Evolutionary conservation across 768 basidiomycete species (phyloP).

Genomic region (Tulasnella sp.): DNA sequence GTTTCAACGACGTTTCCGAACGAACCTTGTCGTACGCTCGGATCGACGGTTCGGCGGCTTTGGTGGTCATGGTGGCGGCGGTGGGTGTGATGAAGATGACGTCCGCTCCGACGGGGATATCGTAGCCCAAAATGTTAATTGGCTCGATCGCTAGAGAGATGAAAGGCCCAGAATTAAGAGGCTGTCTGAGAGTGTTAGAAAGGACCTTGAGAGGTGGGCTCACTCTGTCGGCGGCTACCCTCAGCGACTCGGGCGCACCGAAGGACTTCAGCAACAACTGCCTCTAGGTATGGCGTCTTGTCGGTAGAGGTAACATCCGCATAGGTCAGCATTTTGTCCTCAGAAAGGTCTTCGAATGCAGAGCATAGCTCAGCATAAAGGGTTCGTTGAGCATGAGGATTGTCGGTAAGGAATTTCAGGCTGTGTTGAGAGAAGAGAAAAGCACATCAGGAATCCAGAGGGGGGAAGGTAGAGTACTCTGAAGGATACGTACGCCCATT

Average conservation of each 20-base stretch:
- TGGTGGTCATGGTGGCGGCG: background rate
- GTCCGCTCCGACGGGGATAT: slow-evolving; percentile 12
- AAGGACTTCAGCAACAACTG: slow-evolving; percentile 5
- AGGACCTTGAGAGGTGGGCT: background rate
- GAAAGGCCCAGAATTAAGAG: background rate
- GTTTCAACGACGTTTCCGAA: background rate
- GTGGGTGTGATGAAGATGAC: background rate
- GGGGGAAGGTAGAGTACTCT: background rate
- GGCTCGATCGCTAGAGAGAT: background rate
- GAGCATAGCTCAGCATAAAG: background rate
- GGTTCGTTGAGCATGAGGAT: background rate
- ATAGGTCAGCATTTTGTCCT: background rate
- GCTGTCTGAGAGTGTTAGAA: background rate
- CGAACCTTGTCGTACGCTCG: background rate
- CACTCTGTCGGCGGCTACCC: background rate
- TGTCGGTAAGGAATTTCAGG: slow-evolving; percentile 4
- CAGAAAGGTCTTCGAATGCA: background rate
- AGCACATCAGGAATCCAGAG: background rate
- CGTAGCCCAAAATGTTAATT: background rate
- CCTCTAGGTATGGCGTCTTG: slow-evolving; percentile 23
- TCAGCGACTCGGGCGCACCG: background rate
- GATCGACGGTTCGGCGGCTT: background rate
- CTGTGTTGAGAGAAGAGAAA: background rate
- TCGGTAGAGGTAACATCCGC: slow-evolving; percentile 8
- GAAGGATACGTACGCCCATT: slow-evolving; percentile 4